Conservation (phyloP, 306 rosid species). For the Rosa multiflora region DNA sequence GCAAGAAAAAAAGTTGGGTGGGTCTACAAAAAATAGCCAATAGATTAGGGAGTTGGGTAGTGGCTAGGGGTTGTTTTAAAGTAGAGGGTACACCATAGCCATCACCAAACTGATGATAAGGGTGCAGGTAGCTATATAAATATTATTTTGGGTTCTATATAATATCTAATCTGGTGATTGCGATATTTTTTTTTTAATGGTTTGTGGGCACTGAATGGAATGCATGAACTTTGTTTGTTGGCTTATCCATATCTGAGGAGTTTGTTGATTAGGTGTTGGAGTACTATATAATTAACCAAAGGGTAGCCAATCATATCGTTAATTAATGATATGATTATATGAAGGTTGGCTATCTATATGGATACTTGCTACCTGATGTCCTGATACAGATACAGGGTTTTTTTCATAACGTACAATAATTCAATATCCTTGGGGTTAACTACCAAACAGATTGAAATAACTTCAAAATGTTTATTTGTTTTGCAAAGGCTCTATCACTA, state of each 20-base stretch:
- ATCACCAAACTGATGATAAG: constrained; percentile 13
- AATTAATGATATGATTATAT: background rate
- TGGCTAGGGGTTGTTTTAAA: constrained; percentile 48
- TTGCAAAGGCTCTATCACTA: background rate
- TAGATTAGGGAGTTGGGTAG: constrained; percentile 29
- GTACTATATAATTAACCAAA: background rate
- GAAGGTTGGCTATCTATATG: constrained; percentile 8
- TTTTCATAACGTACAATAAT: background rate
- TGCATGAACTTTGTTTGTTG: constrained; percentile 34
- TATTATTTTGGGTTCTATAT: background rate
- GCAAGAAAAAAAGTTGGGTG: constrained; percentile 37
- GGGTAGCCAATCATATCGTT: background rate
- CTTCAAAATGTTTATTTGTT: background rate
- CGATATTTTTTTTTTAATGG: background rate
- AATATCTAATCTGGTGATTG: constrained; percentile 16
- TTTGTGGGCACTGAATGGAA: constrained; percentile 17
- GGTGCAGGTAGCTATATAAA: constrained; percentile 3
- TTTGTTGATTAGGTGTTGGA: constrained; percentile 16
- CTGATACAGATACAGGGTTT: constrained; percentile 11
- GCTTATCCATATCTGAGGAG: constrained; percentile 15
- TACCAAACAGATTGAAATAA: background rate
- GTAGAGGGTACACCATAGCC: constrained; percentile 26
- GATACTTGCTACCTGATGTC: background rate
- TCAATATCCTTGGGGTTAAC: background rate
- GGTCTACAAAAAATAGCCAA: constrained; percentile 34